phyloP scores from a whole-genome alignment of 2,329 filamentous ascomycete species.

The Ceratocystis cacaofunesta region DNA sequence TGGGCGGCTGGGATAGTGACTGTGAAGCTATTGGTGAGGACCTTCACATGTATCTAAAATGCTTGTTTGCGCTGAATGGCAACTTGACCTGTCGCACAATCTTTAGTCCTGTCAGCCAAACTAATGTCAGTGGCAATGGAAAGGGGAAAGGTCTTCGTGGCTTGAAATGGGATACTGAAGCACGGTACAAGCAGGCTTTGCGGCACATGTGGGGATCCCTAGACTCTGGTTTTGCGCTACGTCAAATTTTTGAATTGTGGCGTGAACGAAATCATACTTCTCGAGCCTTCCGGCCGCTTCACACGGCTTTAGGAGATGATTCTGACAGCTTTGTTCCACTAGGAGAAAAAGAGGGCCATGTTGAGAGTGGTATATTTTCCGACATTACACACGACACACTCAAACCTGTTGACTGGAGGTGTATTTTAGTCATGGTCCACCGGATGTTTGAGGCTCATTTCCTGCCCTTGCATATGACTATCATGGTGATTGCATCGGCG shows the following conservation, averaged over 20 bases:
- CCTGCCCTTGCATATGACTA: constrained; percentile 50
- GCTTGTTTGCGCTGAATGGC: constrained; percentile 59
- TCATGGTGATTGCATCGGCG: constrained; percentile 47
- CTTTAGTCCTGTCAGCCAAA: constrained; percentile 56
- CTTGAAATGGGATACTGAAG: constrained; percentile 41
- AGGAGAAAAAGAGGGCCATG: constrained; percentile 30
- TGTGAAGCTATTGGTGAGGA: constrained; percentile 61
- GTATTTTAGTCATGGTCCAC: constrained; percentile 44
- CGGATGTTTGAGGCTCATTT: constrained; percentile 64
- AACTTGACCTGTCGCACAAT: constrained; percentile 50
- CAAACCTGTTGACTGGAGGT: constrained; percentile 38
- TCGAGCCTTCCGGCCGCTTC: constrained; percentile 40
- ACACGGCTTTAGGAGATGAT: constrained; percentile 29
- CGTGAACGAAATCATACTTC: constrained; percentile 41
- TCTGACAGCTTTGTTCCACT: constrained; percentile 33
- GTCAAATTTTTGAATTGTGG: constrained; percentile 43
- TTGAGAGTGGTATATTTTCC: constrained; percentile 40
- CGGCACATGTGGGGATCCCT: constrained; percentile 65
- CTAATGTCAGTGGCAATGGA: constrained; percentile 49
- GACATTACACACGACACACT: constrained; percentile 39
- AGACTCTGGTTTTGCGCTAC: constrained; percentile 51
- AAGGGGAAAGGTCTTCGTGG: constrained; percentile 38
- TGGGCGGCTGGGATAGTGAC: constrained; percentile 58
- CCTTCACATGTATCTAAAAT: constrained; percentile 65
- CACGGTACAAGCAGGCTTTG: constrained; percentile 56